Percentiles rank a stretch among this genome's conserved stretches.
phyloP scores from a whole-genome alignment of 176 grass and related monocot species.

The Oryza glaberrima region DNA sequence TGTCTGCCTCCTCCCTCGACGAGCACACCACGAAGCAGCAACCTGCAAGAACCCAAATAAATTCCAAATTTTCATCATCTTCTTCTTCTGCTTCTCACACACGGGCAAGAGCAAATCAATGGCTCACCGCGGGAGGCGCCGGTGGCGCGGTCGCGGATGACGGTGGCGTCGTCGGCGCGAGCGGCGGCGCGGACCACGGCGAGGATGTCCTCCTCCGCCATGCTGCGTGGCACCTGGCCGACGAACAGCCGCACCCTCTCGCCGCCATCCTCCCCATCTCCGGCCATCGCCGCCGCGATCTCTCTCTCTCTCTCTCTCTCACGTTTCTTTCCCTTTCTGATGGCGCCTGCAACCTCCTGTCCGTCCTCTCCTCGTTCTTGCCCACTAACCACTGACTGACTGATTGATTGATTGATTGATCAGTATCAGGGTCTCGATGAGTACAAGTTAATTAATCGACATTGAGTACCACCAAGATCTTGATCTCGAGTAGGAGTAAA shows the following conservation, averaged over 20 bases:
- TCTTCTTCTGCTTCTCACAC: not conserved
- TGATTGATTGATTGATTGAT: not conserved
- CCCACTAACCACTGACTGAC: not conserved
- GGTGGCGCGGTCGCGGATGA: not conserved
- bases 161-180: not conserved
- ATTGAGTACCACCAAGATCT: not conserved
- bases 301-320: not conserved
- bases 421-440: not conserved
- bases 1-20: not conserved
- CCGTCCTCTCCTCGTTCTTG: not conserved
- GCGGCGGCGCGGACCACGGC: not conserved
- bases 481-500: not conserved
- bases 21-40: not conserved
- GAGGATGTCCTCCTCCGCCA: constrained; percentile 38
- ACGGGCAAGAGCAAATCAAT: not conserved
- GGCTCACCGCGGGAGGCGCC: not conserved
- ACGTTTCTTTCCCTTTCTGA: not conserved
- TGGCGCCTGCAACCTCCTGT: not conserved
- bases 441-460: not conserved
- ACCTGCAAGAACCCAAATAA: not conserved
- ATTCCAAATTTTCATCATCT: not conserved
- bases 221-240: constrained; percentile 51
- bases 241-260: constrained; percentile 42
- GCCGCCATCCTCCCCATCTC: not conserved
- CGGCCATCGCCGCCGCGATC: not conserved